These are phyloP conservation scores for Tillandsia fasciculata DNA, from an alignment of 176 grass and related monocot species.

Conservation along the genomic window DNA sequence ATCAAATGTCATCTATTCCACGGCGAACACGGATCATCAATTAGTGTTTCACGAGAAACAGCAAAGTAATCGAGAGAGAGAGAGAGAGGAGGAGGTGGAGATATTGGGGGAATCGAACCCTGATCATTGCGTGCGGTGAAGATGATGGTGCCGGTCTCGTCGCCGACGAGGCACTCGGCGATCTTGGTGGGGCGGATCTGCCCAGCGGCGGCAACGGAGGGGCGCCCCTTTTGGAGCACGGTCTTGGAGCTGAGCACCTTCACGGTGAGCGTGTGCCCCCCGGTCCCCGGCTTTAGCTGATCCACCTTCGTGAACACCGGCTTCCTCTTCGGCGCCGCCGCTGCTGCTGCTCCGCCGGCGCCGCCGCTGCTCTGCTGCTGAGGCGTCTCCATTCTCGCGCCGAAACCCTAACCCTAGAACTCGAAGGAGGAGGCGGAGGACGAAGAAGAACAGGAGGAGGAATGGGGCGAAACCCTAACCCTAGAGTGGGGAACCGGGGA, in stretches of 20 bases:
- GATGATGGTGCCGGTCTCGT: slow-evolving; percentile 38
- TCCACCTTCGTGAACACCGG: slow-evolving; percentile 46
- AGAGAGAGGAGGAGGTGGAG: neutral
- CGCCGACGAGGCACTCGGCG: slow-evolving; percentile 47
- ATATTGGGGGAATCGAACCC: neutral
- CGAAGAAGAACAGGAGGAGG: neutral
- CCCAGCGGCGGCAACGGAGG: neutral
- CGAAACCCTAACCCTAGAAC: neutral
- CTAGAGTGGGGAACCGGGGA: no score
- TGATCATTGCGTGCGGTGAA: slow-evolving; percentile 46
- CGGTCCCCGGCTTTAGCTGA: slow-evolving; percentile 23
- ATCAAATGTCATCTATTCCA: neutral
- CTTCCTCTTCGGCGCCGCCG: slow-evolving; percentile 23
- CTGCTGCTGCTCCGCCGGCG: neutral
- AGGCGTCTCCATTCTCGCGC: neutral
- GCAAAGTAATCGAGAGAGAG: neutral
- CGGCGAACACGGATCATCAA: neutral
- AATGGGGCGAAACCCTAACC: neutral
- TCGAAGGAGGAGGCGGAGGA: neutral
- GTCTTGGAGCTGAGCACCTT: slow-evolving; percentile 28
- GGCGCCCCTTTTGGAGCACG: slow-evolving; percentile 33
- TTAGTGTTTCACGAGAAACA: neutral
- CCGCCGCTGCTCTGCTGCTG: neutral
- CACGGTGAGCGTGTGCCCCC: slow-evolving; percentile 34
- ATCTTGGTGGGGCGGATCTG: slow-evolving; percentile 17